Base-by-base conservation (phyloP, 164 flowering plant genomes). In the Taxillus chinensis region DNA sequence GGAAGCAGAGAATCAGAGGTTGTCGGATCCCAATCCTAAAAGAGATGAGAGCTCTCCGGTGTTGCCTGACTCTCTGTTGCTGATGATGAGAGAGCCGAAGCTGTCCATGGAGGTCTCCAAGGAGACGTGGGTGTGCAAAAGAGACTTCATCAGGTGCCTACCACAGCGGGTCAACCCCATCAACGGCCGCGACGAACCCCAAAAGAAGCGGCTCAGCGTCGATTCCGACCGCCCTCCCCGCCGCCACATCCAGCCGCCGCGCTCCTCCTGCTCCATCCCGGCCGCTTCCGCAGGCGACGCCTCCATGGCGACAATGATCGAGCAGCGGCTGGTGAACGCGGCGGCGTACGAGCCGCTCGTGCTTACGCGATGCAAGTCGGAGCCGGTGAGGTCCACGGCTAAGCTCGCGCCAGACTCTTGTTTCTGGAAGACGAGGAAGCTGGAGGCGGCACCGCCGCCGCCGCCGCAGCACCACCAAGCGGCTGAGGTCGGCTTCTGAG, bases 51-150 rank as follows among this genome's bases (percentile, higher is more conserved):
- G 46, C 46, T 43, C 46, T 2, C 13, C 13, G 2, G 13, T 11
- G 0, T 64, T 90, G 64, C 95, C 97, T 3, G 95, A 93, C 17
- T 93, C 97, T 68, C 73, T 93, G 66, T 65, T 93, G 66, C 41
- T 93, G 62, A 93, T 93, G 97, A 91, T 89, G 95, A 83, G 85
- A 60, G 99, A 93, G 75, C 97, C 99, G 3, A 95, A 95, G 73
- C 75, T 95, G 10, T 95, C 99, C 8, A 95, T 91, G 96, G 99
- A 95, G 72, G 97, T 95, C 9, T 86, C 95, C 14, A 86, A 83
- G 72, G 99, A 95, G 66, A 95, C 97, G 0, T 95, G 97, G 99
- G 95, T 91, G 3, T 84, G 95, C 71, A 82, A 85, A 39, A 79
- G 87, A 2, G 99, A 93, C 64, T 90, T 90, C 86, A 68, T 86